Conservation (phyloP, 2,329 filamentous ascomycete species). For the Sphaceloma murrayae region DNA sequence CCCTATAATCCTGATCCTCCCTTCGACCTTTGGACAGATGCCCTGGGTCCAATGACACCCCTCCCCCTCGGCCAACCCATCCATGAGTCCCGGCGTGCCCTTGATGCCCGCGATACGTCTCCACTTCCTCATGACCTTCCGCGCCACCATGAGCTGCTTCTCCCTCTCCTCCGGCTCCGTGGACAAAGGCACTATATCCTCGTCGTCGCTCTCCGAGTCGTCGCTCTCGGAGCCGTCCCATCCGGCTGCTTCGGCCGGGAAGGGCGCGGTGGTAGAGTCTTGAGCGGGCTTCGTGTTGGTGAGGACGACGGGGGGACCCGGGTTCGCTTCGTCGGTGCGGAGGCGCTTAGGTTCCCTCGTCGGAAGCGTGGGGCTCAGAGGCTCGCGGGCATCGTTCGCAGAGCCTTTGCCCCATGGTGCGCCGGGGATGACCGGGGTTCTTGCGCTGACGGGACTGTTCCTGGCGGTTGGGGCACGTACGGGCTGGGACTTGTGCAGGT, state of each 20-base stretch:
- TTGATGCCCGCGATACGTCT: slow-evolving; percentile 56
- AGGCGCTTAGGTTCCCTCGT: slow-evolving; percentile 4
- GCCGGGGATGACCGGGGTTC: too few relatives aligned
- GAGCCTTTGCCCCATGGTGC: too few relatives aligned
- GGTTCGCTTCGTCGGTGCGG: slow-evolving; percentile 16
- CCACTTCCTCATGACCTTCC: slow-evolving; percentile 65
- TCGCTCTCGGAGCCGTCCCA: slow-evolving; percentile 4
- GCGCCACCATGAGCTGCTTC: slow-evolving; percentile 53
- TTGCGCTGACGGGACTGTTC: not conserved
- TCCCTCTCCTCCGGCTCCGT: slow-evolving; percentile 35
- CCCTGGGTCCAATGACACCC: slow-evolving; percentile 65
- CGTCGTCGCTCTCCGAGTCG: slow-evolving; percentile 20
- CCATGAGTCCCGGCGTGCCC: slow-evolving; percentile 37
- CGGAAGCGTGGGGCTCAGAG: slow-evolving; percentile 17
- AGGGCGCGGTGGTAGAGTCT: too few relatives aligned
- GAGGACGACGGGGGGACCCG: slow-evolving; percentile 3
- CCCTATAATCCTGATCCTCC: slow-evolving; percentile 49
- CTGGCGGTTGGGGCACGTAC: slow-evolving; percentile 23
- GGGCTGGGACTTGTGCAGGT: slow-evolving; percentile 46
- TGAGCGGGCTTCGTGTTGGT: slow-evolving; percentile 16
- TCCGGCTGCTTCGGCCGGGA: too few relatives aligned
- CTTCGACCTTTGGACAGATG: slow-evolving; percentile 68
- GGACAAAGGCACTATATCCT: slow-evolving; percentile 36
- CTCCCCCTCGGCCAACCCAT: slow-evolving; percentile 53
- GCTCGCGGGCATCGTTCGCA: not conserved